Percentiles rank a stretch among this genome's conserved stretches.
Conservation (phyloP, 2,329 filamentous ascomycete genomes). For the Ceratocystis huliohia region DNA sequence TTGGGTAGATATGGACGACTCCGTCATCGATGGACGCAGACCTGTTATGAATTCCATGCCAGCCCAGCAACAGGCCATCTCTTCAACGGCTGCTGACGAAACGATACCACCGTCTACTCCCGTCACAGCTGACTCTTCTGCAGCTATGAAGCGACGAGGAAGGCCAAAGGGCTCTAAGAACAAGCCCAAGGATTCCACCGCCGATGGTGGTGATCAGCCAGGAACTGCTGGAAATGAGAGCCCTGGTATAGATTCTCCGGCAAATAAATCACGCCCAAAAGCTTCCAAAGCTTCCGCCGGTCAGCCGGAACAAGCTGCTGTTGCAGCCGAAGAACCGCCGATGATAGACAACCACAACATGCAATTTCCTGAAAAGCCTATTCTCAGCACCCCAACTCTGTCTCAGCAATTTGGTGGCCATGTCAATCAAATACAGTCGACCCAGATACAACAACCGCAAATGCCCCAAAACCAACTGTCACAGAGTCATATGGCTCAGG, state of each 20-base stretch:
- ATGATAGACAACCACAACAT: slow-evolving; percentile 16
- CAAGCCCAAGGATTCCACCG: slow-evolving; percentile 27
- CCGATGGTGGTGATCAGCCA: slow-evolving; percentile 14
- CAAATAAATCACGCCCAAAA: slow-evolving; percentile 5
- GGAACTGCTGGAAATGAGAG: slow-evolving; percentile 6
- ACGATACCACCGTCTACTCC: slow-evolving; percentile 11
- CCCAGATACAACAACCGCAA: slow-evolving; percentile 14
- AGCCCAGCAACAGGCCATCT: not conserved
- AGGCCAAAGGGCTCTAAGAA: slow-evolving; percentile 43
- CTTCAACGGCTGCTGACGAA: slow-evolving; percentile 10
- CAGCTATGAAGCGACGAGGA: slow-evolving; percentile 35
- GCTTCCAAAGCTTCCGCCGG: slow-evolving; percentile 11
- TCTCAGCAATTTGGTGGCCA: slow-evolving; percentile 11
- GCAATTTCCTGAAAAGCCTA: slow-evolving; percentile 9
- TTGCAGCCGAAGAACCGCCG: slow-evolving; percentile 10
- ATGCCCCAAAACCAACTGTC: slow-evolving; percentile 6
- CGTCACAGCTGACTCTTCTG: slow-evolving; percentile 11
- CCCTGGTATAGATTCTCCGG: slow-evolving; percentile 9
- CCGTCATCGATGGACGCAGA: slow-evolving; percentile 18
- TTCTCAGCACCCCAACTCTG: slow-evolving; percentile 6
- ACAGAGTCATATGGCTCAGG: slow-evolving; percentile 4
- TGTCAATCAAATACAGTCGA: slow-evolving; percentile 11
- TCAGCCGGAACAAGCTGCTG: slow-evolving; percentile 19
- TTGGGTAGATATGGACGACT: slow-evolving; percentile 17
- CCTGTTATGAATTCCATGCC: slow-evolving; percentile 29